These are phyloP conservation scores for Mycena belliarum DNA, from an alignment of 768 basidiomycete genomes.

Conservation along the genomic window DNA sequence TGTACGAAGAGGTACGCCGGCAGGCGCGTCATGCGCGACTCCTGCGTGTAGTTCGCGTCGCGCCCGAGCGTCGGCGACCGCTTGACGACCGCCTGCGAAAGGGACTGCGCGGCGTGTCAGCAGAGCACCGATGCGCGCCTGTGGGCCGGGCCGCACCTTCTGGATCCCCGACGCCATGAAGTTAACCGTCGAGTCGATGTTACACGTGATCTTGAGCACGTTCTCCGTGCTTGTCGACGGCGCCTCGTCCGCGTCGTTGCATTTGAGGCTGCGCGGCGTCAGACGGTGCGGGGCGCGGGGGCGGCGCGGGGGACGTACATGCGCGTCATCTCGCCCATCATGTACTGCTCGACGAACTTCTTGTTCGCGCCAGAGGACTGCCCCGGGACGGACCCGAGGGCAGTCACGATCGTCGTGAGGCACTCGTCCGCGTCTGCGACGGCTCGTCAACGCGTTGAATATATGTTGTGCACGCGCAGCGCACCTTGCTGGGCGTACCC, in stretches of 20 bases:
- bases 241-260: slow-evolving; percentile 80
- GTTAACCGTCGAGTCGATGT: slow-evolving; percentile 85
- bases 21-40: slow-evolving; percentile 78
- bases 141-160: slow-evolving; percentile 49
- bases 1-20: slow-evolving; percentile 87
- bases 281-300: neutral
- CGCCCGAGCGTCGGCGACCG: slow-evolving; percentile 76
- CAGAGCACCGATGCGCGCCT: neutral
- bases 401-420: slow-evolving; percentile 72
- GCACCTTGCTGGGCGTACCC: slow-evolving; percentile 82
- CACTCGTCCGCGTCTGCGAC: slow-evolving; percentile 92
- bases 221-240: slow-evolving; percentile 63
- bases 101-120: slow-evolving; percentile 48
- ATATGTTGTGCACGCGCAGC: neutral
- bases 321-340: slow-evolving; percentile 77
- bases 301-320: slow-evolving; percentile 42
- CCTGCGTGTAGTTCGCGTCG: slow-evolving; percentile 79
- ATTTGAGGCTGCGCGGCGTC: slow-evolving; percentile 57
- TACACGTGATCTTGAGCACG: slow-evolving; percentile 89
- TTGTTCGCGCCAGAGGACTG: slow-evolving; percentile 32
- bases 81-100: slow-evolving; percentile 89
- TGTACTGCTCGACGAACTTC: slow-evolving; percentile 77
- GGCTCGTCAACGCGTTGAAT: slow-evolving; percentile 16
- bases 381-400: slow-evolving; percentile 71
- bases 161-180: slow-evolving; percentile 85